Evolutionary conservation across 306 rosid species (phyloP).

Genomic region (Sechiopsis laciniata): DNA sequence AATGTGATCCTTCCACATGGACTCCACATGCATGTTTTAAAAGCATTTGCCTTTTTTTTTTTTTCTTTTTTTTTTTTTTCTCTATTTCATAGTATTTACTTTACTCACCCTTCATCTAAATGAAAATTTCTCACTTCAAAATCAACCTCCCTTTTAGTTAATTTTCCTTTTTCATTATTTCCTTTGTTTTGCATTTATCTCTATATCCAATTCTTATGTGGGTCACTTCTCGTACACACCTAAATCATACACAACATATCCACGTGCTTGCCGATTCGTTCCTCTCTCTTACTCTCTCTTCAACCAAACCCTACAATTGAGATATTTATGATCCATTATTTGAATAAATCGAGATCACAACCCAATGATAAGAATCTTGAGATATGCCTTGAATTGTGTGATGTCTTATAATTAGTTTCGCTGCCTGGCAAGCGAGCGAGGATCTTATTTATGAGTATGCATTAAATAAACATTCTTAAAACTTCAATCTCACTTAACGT

Average conservation of each 20-base stretch:
- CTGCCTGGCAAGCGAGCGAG: no score
- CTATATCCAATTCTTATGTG: background rate
- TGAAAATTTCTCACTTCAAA: background rate
- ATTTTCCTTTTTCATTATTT: background rate
- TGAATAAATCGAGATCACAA: no score
- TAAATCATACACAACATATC: no score
- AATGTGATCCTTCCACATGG: conserved; percentile 45
- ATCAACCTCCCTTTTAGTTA: background rate
- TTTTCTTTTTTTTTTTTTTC: background rate
- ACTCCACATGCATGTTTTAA: conserved; percentile 56
- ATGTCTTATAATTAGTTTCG: no score
- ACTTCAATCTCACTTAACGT: no score
- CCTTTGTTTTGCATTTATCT: conserved; percentile 10
- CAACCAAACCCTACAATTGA: background rate
- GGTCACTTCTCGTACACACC: no score
- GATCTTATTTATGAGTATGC: no score
- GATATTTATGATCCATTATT: background rate
- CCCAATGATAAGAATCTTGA: no score
- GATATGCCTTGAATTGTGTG: no score
- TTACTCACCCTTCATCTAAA: background rate
- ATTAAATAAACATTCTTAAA: no score
- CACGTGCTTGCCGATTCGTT: background rate
- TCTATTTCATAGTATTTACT: background rate
- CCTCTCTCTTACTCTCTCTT: background rate
- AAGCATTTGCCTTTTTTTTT: conserved; percentile 26